These are phyloP conservation scores for Candida endomychidarum DNA, from an alignment of 805 yeast genomes.

Conservation along the genomic window DNA sequence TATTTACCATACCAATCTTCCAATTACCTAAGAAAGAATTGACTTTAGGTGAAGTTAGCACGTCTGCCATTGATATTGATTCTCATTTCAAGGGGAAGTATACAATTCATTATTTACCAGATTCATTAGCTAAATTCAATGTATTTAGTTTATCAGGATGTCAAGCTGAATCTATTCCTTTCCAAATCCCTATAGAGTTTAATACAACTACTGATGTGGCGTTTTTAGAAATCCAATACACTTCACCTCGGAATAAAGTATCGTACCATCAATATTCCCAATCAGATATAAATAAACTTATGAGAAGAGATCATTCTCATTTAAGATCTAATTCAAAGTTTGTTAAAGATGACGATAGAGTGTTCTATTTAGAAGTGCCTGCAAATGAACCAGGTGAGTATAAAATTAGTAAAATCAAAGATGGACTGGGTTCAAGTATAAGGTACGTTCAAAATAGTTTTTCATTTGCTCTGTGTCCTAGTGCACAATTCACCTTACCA, in stretches of 20 bases:
- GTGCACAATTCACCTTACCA: slow-evolving; percentile 52
- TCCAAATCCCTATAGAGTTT: slow-evolving; percentile 65
- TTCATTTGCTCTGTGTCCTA: slow-evolving; percentile 75
- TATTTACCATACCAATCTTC: slow-evolving; percentile 42
- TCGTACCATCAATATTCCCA: slow-evolving; percentile 53
- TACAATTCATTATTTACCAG: slow-evolving; percentile 86
- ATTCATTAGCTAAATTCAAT: slow-evolving; percentile 80
- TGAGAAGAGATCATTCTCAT: slow-evolving; percentile 31
- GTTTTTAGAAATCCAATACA: slow-evolving; percentile 60
- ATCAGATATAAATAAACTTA: slow-evolving; percentile 49
- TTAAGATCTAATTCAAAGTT: slow-evolving; percentile 19
- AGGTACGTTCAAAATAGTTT: slow-evolving; percentile 62
- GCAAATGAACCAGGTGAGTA: slow-evolving; percentile 74
- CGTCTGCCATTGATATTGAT: slow-evolving; percentile 46
- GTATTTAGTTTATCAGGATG: slow-evolving; percentile 70
- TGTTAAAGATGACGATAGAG: slow-evolving; percentile 33
- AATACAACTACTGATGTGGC: slow-evolving; percentile 78
- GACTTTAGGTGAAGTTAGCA: slow-evolving; percentile 51
- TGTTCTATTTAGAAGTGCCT: slow-evolving; percentile 65
- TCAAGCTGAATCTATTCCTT: slow-evolving; percentile 15
- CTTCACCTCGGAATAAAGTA: slow-evolving; percentile 53
- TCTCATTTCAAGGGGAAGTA: slow-evolving; percentile 82
- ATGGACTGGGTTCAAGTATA: slow-evolving; percentile 58
- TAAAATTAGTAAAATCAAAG: slow-evolving; percentile 64
- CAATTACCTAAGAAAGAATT: slow-evolving; percentile 46